Evolutionary conservation across 305 asterid genomes (phyloP), one percentile per base, ranked within the genome.

Genomic region (Rubia tinctorum): DNA sequence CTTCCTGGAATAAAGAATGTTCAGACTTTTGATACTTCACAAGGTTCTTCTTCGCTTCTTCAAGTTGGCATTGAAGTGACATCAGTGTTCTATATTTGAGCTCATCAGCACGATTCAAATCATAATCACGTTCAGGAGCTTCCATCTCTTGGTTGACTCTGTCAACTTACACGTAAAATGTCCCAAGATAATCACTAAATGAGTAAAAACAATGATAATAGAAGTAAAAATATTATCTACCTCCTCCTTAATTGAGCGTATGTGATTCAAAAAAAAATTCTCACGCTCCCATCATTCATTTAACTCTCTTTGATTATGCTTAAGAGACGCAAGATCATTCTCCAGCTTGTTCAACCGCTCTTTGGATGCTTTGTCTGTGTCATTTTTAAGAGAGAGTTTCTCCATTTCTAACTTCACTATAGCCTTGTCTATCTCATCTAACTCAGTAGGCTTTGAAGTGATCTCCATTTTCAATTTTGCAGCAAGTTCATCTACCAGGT

Each of bases 381-480:
- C 86, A 78, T 75, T 83, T 62, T 75, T 80, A 1, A 83, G 77
- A 51, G 84, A 83, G 6, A 83, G 80, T 70, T 80, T 80, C 78
- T 83, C 84, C 86, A 83, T 83, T 78, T 83, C 86, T 64, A 83
- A 37, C 75, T 83, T 83, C 40, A 80, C 60, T 34, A 83, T 80
- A 14, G 86, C 79, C 64, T 84, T 80, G 66, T 83, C 74, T 56
- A 83, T 80, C 80, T 83, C 86, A 73, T 83, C 86, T 27, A 83
- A 76, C 23, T 78, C 86, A 10, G 82, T 83, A 9, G 86, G 86
- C 76, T 83, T 83, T 47, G 84, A 80, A 72, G 86, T 80, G 86
- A 84, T 25, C 82, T 84, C 73, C 86, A 83, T 83, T 78, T 83
- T 83, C 79, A 83, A 76, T 81, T 80, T 83, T 20, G 86, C 86